Conservation (phyloP, 495 filamentous ascomycete species). For the Lophiotrema nucula region DNA sequence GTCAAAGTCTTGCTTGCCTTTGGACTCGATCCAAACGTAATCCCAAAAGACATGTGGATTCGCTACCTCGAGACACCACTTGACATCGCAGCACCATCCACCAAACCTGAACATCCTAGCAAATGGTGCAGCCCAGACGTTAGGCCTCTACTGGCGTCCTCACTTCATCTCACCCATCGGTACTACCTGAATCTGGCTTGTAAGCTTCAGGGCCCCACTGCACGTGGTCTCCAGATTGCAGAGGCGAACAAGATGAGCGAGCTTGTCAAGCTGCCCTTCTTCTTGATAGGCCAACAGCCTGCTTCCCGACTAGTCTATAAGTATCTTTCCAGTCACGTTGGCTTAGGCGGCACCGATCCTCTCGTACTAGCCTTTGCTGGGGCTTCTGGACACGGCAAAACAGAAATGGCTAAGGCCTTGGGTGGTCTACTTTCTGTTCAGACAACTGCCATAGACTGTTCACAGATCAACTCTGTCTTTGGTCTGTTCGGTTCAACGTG, state of each 20-base stretch:
- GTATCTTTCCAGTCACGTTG: slow-evolving; percentile 39
- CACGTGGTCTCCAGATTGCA: slow-evolving; percentile 42
- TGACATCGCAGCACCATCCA: too few species aligned
- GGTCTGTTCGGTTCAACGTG: slow-evolving; percentile 50
- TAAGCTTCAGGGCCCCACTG: slow-evolving; percentile 29
- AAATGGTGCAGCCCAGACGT: neutral
- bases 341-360: slow-evolving; percentile 31
- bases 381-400: slow-evolving; percentile 20
- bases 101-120: neutral
- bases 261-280: slow-evolving; percentile 47
- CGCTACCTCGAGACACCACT: neutral
- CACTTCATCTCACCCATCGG: slow-evolving; percentile 48
- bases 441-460: slow-evolving; percentile 47
- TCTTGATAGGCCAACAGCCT: slow-evolving; percentile 47
- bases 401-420: slow-evolving; percentile 18
- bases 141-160: neutral
- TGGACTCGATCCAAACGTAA: neutral
- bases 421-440: slow-evolving; percentile 42
- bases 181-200: slow-evolving; percentile 47
- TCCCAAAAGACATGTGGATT: slow-evolving; percentile 8
- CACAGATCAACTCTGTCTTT: slow-evolving; percentile 39
- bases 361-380: slow-evolving; percentile 22
- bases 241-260: slow-evolving; percentile 36
- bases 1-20: slow-evolving; percentile 11
- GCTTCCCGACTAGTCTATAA: slow-evolving; percentile 40